phyloP scores from a whole-genome alignment of 177 flowering plant species.

The Vitis hybrid region DNA sequence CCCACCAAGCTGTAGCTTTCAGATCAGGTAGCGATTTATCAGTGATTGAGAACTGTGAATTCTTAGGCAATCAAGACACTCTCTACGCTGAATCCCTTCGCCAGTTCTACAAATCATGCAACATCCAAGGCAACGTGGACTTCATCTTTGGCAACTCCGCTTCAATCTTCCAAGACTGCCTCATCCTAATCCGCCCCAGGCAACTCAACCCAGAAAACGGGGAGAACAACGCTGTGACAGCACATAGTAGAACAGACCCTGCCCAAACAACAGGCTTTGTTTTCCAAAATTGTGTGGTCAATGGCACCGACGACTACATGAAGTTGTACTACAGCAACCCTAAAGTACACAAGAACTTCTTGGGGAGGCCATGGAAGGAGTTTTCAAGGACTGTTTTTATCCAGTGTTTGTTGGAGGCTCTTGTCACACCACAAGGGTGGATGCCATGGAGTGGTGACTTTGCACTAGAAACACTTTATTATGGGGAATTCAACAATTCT shows the following conservation, averaged over 20 bases:
- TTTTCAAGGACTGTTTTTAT: slow-evolving; percentile 72
- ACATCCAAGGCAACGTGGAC: slow-evolving; percentile 74
- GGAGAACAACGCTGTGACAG: slow-evolving; percentile 64
- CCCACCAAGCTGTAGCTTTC: slow-evolving; percentile 88
- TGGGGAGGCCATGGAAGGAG: slow-evolving; percentile 92
- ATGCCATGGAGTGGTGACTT: slow-evolving; percentile 67
- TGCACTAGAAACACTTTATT: slow-evolving; percentile 59
- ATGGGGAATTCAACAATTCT: slow-evolving; percentile 58
- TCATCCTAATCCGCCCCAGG: slow-evolving; percentile 54
- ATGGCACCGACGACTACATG: slow-evolving; percentile 74
- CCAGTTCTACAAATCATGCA: slow-evolving; percentile 68
- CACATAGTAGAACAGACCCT: slow-evolving; percentile 76
- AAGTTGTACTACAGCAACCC: slow-evolving; percentile 44
- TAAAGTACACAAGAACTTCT: slow-evolving; percentile 47
- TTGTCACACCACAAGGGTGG: slow-evolving; percentile 68
- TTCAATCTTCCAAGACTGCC: slow-evolving; percentile 57
- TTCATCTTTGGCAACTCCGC: slow-evolving; percentile 90
- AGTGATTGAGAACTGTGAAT: slow-evolving; percentile 65
- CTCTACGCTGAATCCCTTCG: slow-evolving; percentile 75
- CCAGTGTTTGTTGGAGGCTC: slow-evolving; percentile 37
- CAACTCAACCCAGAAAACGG: slow-evolving; percentile 55
- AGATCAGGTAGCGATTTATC: slow-evolving; percentile 72
- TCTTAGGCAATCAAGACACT: slow-evolving; percentile 87
- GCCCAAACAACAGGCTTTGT: slow-evolving; percentile 70
- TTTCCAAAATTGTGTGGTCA: slow-evolving; percentile 53